Evolutionary conservation across 2,329 filamentous ascomycete species (phyloP), one percentile per base, ranked within the genome.

Genomic region (Fusarium armeniacum): DNA sequence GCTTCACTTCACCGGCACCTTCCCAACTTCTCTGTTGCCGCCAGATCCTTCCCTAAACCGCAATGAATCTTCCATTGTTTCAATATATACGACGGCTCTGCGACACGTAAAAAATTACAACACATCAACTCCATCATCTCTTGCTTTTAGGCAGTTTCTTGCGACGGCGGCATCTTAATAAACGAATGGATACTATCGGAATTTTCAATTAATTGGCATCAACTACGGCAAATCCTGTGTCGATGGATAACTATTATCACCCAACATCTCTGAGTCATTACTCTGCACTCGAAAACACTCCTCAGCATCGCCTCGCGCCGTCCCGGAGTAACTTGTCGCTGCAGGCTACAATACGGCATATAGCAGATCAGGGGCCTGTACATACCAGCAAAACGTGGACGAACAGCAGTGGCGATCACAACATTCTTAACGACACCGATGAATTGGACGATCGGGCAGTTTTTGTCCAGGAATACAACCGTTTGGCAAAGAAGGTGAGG

Each of bases 401-500:
- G 1, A 85, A 86, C 20, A 86, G 85, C 43, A 87, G 84, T 58
- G 84, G 83, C 40, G 86, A 86, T 33, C 71, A 81, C 20, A 84
- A 81, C 4, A 73, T 83, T 18, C 73, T 83, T 33, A 83, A 81
- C 22, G 85, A 88, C 55, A 78, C 78, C 6, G 86, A 87, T 41
- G 83, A 84, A 32, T 75, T 84, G 18, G 82, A 84, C 36, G 82
- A 85, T 55, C 81, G 86, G 32, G 75, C 78, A 2, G 72, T 78
- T 4, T 87, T 87, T 73, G 76, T 90, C 8, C 72, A 83, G 10
- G 86, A 89, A 69, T 91, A 90, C 76, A 91, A 91, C 74, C 80
- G 82, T 6, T 76, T 90, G 7, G 89, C 89, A 4, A 83, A 81
- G 58, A 87, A 87, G 83, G 88, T 89, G 65, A 33, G 68, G 3